These are phyloP conservation scores for Bonia amplexicaulis DNA, from an alignment of 176 grass and related monocot genomes.

Conservation along the genomic window DNA sequence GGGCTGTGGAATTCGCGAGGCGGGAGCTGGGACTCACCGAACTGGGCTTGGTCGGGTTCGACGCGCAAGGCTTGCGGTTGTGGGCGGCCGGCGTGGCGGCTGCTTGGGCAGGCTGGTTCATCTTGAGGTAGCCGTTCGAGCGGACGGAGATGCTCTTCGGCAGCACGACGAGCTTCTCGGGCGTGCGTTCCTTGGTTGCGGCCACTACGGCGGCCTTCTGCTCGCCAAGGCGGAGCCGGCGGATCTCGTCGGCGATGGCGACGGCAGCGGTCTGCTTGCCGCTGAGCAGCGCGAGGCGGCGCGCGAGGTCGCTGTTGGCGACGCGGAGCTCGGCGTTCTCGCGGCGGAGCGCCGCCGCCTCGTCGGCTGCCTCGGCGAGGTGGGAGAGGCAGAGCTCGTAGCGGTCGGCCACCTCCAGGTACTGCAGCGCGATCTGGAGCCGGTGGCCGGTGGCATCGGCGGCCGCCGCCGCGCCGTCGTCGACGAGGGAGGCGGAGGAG, in stretches of 20 bases:
- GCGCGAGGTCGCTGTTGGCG: conserved; percentile 66
- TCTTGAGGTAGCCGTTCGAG: conserved; percentile 77
- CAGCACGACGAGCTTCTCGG: conserved; percentile 48
- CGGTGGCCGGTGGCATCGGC: conserved; percentile 44
- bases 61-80: conserved; percentile 26
- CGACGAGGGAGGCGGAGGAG: conserved; percentile 49
- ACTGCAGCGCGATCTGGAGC: conserved; percentile 79
- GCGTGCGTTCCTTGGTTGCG: conserved; percentile 16
- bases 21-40: conserved; percentile 45
- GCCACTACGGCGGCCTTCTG: conserved; percentile 5
- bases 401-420: conserved; percentile 72
- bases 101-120: conserved; percentile 31
- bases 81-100: background rate
- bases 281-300: conserved; percentile 40
- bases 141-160: conserved; percentile 89
- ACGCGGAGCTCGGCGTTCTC: conserved; percentile 72
- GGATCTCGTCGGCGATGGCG: conserved; percentile 57
- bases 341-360: conserved; percentile 54
- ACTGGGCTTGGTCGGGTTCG: conserved; percentile 24
- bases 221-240: conserved; percentile 33
- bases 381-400: conserved; percentile 83
- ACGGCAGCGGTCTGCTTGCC: conserved; percentile 39
- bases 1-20: background rate
- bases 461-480: background rate
- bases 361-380: conserved; percentile 67